These are phyloP conservation scores for Immersiella caudata DNA, from an alignment of 495 filamentous ascomycete species.

Conservation along the genomic window DNA sequence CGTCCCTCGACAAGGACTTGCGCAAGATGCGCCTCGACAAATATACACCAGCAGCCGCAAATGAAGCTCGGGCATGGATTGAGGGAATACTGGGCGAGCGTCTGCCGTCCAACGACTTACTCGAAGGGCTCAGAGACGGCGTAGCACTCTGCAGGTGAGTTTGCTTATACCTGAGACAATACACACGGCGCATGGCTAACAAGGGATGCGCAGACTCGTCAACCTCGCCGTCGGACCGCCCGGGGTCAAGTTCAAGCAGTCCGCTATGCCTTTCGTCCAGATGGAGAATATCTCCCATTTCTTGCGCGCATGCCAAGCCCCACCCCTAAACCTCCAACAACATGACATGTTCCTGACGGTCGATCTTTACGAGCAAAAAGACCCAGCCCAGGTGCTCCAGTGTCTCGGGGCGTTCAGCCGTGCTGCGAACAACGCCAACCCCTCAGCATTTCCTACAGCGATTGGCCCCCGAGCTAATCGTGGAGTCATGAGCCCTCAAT, in stretches of 20 bases:
- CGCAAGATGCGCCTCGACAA: slow-evolving; percentile 87
- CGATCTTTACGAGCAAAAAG: slow-evolving; percentile 94
- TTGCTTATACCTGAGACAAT: neutral
- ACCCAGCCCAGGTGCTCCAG: slow-evolving; percentile 94
- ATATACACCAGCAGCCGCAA: slow-evolving; percentile 90
- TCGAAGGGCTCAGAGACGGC: slow-evolving; percentile 87
- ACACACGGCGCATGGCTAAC: slow-evolving; percentile 29
- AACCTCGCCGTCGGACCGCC: slow-evolving; percentile 79
- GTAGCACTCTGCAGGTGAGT: slow-evolving; percentile 87
- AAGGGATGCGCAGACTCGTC: slow-evolving; percentile 61
- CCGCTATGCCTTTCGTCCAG: slow-evolving; percentile 95
- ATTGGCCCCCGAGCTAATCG: slow-evolving; percentile 72
- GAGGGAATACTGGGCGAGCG: slow-evolving; percentile 76
- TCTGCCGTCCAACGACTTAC: slow-evolving; percentile 71
- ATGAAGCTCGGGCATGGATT: slow-evolving; percentile 86
- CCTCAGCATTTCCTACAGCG: slow-evolving; percentile 67
- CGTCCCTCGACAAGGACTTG: slow-evolving; percentile 94
- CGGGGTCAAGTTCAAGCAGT: slow-evolving; percentile 77
- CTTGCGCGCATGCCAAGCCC: slow-evolving; percentile 79
- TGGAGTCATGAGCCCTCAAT: slow-evolving; percentile 66
- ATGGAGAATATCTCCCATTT: slow-evolving; percentile 99
- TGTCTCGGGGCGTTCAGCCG: slow-evolving; percentile 91
- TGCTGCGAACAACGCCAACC: slow-evolving; percentile 76
- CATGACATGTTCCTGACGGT: slow-evolving; percentile 98
- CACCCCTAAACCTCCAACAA: slow-evolving; percentile 82